These are phyloP conservation scores for Dactylellina leptospora DNA, from an alignment of 2,329 filamentous ascomycete species.

Conservation along the genomic window DNA sequence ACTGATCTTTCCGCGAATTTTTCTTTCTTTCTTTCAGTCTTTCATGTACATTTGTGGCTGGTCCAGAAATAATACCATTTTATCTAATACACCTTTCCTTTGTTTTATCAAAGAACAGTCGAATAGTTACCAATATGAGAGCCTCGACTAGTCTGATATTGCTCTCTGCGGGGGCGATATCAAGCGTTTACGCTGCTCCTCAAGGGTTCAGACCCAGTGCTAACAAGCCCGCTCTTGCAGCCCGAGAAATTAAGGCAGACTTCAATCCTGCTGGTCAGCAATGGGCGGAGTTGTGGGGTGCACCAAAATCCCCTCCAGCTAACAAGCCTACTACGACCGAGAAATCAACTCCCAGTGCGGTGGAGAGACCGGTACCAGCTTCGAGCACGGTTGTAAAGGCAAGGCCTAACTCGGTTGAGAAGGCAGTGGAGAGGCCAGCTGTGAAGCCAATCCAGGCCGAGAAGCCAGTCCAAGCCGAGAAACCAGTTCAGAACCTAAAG, in stretches of 20 bases:
- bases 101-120: too few relatives aligned
- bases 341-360: too few relatives aligned
- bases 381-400: too few relatives aligned
- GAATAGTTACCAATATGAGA: background rate
- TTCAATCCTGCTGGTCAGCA: background rate
- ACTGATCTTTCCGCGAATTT: too few relatives aligned
- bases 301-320: background rate
- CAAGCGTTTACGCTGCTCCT: background rate
- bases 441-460: too few relatives aligned
- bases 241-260: background rate
- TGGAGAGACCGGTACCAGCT: too few relatives aligned
- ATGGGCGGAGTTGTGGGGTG: background rate
- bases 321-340: background rate
- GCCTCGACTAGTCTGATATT: background rate
- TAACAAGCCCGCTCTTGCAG: background rate
- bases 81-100: too few relatives aligned
- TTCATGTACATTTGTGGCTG: background rate
- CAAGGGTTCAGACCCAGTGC: background rate
- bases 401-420: too few relatives aligned
- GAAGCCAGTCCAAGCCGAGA: too few relatives aligned
- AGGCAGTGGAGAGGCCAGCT: too few relatives aligned
- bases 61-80: slow-evolving; percentile 1
- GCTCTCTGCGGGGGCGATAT: background rate
- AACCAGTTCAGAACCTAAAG: too few relatives aligned
- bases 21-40: background rate